phyloP scores from a whole-genome alignment of 2,329 filamentous ascomycete species.

The Aspergillus neoniger region DNA sequence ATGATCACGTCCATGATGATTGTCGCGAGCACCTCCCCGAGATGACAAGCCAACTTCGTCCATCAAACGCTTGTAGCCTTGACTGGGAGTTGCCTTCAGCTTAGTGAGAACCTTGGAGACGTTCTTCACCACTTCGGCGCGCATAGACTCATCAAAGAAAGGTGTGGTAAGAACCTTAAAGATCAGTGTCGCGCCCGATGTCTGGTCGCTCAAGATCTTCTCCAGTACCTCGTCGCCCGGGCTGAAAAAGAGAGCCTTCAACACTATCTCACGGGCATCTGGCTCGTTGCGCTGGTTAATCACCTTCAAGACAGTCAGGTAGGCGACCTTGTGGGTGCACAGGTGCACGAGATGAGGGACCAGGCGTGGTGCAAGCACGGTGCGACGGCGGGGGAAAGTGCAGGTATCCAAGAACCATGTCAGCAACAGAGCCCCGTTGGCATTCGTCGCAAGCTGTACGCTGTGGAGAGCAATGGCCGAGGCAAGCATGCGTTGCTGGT shows the following conservation, averaged over 20 bases:
- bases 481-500: slow-evolving; percentile 92
- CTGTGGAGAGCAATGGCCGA: slow-evolving; percentile 95
- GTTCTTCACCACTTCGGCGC: slow-evolving; percentile 84
- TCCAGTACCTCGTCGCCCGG: slow-evolving; percentile 82
- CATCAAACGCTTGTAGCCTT: slow-evolving; percentile 98
- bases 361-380: slow-evolving; percentile 85
- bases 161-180: slow-evolving; percentile 98
- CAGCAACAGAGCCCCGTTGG: slow-evolving; percentile 87
- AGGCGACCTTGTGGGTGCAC: slow-evolving; percentile 98
- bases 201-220: slow-evolving; percentile 85
- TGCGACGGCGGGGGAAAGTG: slow-evolving; percentile 88
- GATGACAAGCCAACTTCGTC: slow-evolving; percentile 90
- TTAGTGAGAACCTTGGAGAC: slow-evolving; percentile 85
- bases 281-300: slow-evolving; percentile 97
- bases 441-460: slow-evolving; percentile 92
- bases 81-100: slow-evolving; percentile 89
- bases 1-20: slow-evolving; percentile 43
- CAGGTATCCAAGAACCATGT: slow-evolving; percentile 99
- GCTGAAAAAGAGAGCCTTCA: slow-evolving; percentile 91
- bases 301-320: slow-evolving; percentile 94
- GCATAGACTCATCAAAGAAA: slow-evolving; percentile 92
- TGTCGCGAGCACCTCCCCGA: slow-evolving; percentile 42
- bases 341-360: slow-evolving; percentile 92
- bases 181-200: slow-evolving; percentile 90
- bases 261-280: slow-evolving; percentile 84